Evolutionary conservation across 805 yeast genomes (phyloP), one percentile per base, ranked within the genome.

Genomic region (Suhomyces sp.): DNA sequence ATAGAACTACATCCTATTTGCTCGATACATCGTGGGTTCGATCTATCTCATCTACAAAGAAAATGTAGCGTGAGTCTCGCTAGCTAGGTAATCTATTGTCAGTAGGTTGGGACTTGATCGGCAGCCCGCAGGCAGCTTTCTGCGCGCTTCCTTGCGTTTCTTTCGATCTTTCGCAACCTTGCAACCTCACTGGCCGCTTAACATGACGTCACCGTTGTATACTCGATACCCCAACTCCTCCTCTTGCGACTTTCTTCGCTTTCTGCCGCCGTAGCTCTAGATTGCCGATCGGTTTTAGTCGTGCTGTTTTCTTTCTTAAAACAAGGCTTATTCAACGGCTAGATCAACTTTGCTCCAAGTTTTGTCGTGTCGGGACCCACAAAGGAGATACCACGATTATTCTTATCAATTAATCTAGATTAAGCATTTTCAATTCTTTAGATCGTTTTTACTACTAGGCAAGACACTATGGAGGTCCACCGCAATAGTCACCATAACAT

Each of bases 401-500:
- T 38, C 42, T 38, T 38, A 38, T 38, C 42, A 38, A 19, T 38
- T 8, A 38, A 36, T 15, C 17, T 19, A 19, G 24, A 10, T 19
- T 17, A 4, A 19, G 6, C 13, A 19, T 7, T 19, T 38, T 38
- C 24, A 38, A 17, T 38, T 23, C 49, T 22, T 42, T 48, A 47
- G 35, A 27, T 33, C 56, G 41, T 23, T 50, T 48, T 8, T 31
- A 27, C 15, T 50, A 38, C 24, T 23, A 22, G n/a, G 26, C 23
- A 6, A 42, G 22, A 13, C 44, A 40, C 22, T 5, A 42, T 42
- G 46, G 46, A 42, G 27, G 29, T 42, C 31, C 31, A 12, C 23
- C 46, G 31, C 31, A 42, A 42, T 42, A 31, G 12, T 19, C 63
- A 59, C 47, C 67, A 61, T 31, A 64, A 68, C 47, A 54, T 67